Base-by-base conservation (phyloP, 345 rosid species). In the Dipteronia sinensis region DNA sequence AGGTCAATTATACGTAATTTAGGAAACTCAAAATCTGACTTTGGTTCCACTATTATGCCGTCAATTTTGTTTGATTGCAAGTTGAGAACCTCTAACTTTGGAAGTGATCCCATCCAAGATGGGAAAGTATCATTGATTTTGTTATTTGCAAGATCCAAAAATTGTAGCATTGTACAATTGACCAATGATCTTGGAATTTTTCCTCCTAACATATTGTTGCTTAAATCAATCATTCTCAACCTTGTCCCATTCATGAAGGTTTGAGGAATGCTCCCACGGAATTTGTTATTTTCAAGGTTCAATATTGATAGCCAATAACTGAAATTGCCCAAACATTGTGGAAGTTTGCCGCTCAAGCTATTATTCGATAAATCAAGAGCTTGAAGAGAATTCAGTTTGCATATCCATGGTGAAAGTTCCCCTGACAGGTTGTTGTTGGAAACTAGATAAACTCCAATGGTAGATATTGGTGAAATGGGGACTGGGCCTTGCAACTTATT, bases 321-420 rank as follows among this genome's bases (percentile, higher is more conserved):
- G 3, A 67, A 47, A 20, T 77, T 65, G 8, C 67, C 74, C 10
- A 88, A 79, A n/a, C 89, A 88, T 17, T 31, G 72, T 1, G 87
- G 87, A 61, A 84, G 65, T 17, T 6, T 22, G 3, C 86, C 78
- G 0, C 25, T 77, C 5, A 82, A 49, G 9, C 44, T 63, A 15
- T 86, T 84, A 29, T 16, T 19, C 0, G 79, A 77, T 66, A 84
- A 16, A 72, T 84, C 84, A 12, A 84, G 65, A 0, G 13, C 1
- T 5, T 0, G 0, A 6, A 82, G 13, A 31, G 6, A 9, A 55
- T 25, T 25, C 47, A 74, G 25, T 20, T 76, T 71, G 78, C 85
- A 83, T 0, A 85, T n/a, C 15, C 0, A 0, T 0, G 71, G 22
- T 6, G 82, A 17, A 17, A 84, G 15, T 47, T 79, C 65, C 0